A percentile compares a stretch with the other conserved stretches of the same genome.
phyloP scores from a whole-genome alignment of 768 basidiomycete species.

The Russula sp. region DNA sequence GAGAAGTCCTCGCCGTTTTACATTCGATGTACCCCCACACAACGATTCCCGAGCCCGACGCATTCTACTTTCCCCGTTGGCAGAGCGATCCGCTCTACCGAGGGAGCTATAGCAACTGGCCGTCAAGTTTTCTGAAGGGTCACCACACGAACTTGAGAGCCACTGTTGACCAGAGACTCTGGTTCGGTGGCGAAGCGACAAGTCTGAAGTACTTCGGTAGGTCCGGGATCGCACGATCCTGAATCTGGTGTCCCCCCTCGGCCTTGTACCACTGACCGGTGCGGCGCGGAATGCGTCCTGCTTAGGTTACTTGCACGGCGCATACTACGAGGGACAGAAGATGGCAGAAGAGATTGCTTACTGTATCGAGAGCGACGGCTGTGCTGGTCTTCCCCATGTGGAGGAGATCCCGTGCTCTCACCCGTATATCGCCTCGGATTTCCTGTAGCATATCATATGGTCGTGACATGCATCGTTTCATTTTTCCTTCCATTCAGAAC shows the following conservation, averaged over 20 bases:
- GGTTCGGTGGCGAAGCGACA: slow-evolving; percentile 61
- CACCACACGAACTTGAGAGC: slow-evolving; percentile 55
- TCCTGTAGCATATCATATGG: not conserved
- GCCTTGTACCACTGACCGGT: slow-evolving; percentile 2
- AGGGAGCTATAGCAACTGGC: slow-evolving; percentile 68
- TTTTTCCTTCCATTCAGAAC: not conserved
- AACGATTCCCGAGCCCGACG: slow-evolving; percentile 49
- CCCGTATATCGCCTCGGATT: slow-evolving; percentile 24
- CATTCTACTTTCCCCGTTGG: slow-evolving; percentile 55
- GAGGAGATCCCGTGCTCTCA: slow-evolving; percentile 25
- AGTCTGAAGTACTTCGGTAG: slow-evolving; percentile 52
- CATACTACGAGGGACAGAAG: slow-evolving; percentile 32
- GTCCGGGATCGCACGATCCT: slow-evolving; percentile 23
- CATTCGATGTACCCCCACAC: slow-evolving; percentile 51
- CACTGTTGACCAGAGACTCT: slow-evolving; percentile 44
- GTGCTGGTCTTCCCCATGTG: slow-evolving; percentile 22
- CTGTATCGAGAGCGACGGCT: slow-evolving; percentile 27
- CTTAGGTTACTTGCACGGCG: slow-evolving; percentile 32
- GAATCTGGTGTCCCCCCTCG: not conserved
- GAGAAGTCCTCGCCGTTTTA: slow-evolving; percentile 53
- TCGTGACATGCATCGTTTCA: not conserved
- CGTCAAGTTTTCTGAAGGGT: slow-evolving; percentile 47
- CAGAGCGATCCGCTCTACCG: slow-evolving; percentile 44
- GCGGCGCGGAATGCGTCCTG: not conserved
- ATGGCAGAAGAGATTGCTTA: slow-evolving; percentile 27